A percentile compares a stretch with the other conserved stretches of the same genome.
phyloP scores from a whole-genome alignment of 371 early-diverging fungal species.

The Syncephalastrum racemosum region DNA sequence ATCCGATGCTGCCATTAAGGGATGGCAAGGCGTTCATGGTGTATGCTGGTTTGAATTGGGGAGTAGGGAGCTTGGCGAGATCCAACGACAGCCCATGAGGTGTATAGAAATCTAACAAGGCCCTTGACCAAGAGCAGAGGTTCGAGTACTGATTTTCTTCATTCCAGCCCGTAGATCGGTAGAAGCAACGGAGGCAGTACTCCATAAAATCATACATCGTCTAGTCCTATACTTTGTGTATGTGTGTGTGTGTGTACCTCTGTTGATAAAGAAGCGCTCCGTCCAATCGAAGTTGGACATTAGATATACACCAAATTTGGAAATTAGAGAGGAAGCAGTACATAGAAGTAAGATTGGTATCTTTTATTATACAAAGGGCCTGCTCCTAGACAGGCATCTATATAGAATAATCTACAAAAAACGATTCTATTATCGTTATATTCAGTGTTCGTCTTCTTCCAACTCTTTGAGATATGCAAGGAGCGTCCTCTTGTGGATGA shows the following conservation, averaged over 20 bases:
- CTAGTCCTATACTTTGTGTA: no score
- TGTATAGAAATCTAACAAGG: conserved; percentile 75
- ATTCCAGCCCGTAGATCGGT: conserved; percentile 75
- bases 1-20: conserved; percentile 77
- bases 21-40: conserved; percentile 69
- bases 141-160: conserved; percentile 79
- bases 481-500: conserved; percentile 76
- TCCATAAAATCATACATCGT: conserved; percentile 83
- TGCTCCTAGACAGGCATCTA: neutral
- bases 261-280: no score
- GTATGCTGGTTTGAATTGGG: conserved; percentile 75
- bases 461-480: conserved; percentile 65
- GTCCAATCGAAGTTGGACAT: no score
- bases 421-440: neutral
- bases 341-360: no score
- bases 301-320: no score
- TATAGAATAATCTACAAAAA: neutral
- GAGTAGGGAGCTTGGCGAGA: conserved; percentile 73
- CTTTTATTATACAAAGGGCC: neutral
- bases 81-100: conserved; percentile 72
- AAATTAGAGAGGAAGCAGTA: neutral
- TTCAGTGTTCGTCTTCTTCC: conserved; percentile 37
- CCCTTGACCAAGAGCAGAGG: conserved; percentile 70
- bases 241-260: no score
- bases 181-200: conserved; percentile 76